phyloP scores from a whole-genome alignment of 345 rosid species.

The Gossypium herbaceum region DNA sequence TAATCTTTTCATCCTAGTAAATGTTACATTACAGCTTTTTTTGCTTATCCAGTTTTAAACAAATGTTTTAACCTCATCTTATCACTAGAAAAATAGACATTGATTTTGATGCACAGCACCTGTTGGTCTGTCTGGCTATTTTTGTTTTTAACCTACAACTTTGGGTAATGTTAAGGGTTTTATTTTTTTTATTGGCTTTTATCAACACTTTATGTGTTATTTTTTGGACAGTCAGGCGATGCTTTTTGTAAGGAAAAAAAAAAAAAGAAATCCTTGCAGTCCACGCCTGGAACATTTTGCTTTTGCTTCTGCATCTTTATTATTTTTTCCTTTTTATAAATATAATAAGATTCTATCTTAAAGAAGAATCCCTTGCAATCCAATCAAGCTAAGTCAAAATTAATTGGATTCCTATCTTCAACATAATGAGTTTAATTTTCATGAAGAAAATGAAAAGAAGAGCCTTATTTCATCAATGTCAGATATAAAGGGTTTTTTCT shows the following conservation, averaged over 20 bases:
- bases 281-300: conserved; percentile 8
- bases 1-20: no score
- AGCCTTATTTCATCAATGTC: no score
- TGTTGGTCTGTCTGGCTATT: background rate
- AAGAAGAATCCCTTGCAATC: background rate
- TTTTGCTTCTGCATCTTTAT: background rate
- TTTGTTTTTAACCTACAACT: background rate
- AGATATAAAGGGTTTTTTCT: no score
- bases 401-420: background rate
- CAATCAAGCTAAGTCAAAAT: background rate
- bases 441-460: background rate
- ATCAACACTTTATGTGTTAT: background rate
- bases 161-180: background rate
- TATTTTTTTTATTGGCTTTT: background rate
- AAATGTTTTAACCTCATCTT: background rate
- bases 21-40: no score
- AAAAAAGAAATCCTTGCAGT: background rate
- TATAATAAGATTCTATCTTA: background rate
- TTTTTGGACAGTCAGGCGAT: background rate
- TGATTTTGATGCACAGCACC: background rate
- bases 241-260: no score
- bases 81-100: background rate
- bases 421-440: background rate
- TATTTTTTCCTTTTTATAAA: background rate
- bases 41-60: background rate